These are phyloP conservation scores for Rosa persica DNA, from an alignment of 306 rosid species.

Conservation along the genomic window DNA sequence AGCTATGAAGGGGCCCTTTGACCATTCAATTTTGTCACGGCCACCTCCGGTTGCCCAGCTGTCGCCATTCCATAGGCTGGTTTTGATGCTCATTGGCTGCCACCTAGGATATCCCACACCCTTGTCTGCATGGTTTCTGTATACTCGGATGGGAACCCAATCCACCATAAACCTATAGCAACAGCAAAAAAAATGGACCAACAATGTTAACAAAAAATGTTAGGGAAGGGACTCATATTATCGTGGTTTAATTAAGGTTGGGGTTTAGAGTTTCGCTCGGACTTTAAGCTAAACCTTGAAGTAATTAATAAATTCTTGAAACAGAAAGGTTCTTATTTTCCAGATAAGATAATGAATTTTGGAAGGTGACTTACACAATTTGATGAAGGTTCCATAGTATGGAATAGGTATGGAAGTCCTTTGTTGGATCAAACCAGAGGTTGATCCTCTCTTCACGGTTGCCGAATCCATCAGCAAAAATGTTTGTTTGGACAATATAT, in stretches of 20 bases:
- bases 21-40: conserved; percentile 80
- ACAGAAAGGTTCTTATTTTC: background rate
- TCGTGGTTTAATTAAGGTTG: background rate
- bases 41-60: conserved; percentile 96
- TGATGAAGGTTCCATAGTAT: conserved; percentile 83
- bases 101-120: conserved; percentile 78
- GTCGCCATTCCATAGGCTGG: conserved; percentile 77
- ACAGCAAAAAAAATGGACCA: background rate
- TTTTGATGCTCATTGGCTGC: conserved; percentile 88
- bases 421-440: conserved; percentile 94
- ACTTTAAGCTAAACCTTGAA: too few relatives aligned
- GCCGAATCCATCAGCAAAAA: conserved; percentile 70
- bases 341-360: background rate
- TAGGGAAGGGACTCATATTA: background rate
- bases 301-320: too few relatives aligned
- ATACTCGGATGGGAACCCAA: conserved; percentile 74
- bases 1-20: conserved; percentile 70
- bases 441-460: conserved; percentile 82
- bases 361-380: conserved; percentile 60
- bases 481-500: conserved; percentile 75
- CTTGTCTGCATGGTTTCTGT: conserved; percentile 82
- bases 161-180: conserved; percentile 77
- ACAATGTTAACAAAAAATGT: background rate
- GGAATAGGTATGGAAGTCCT: conserved; percentile 83
- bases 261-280: background rate